Base-by-base conservation (phyloP, 2,329 filamentous ascomycete genomes). In the Ceratocystis albifundus region DNA sequence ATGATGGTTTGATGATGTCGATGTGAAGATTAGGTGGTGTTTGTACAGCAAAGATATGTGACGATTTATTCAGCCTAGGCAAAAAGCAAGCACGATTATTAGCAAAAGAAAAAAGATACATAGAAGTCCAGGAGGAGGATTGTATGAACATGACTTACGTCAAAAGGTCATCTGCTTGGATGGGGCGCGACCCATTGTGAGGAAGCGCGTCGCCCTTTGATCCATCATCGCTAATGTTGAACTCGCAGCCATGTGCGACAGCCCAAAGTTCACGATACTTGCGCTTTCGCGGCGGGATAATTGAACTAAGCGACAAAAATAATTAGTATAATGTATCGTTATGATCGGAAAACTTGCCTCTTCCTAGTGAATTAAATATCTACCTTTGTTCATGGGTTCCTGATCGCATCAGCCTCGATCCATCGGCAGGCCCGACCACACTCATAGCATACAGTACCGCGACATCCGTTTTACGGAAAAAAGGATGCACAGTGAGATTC, bases 261-360 rank as follows among this genome's bases (percentile, higher is more conserved):
- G 83, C 82, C 80, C 88, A 96, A 72, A 96, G 83, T 79, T 94
- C 88, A 76, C 88, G 87, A 75, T 96, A 83, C 82, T 95, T 95
- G 77, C 90, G 87, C 84, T 95, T 94, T 77, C 89, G 88, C 82
- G 88, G 90, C 77, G 82, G 83, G 81, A 88, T 84, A 82, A 88
- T 86, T 83, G 83, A 81, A 78, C 85, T 88, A 74, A 68, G 71
- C 69, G 69, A 28, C 50, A 74, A 83, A 69, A 84, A 76, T 73
- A 80, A 67, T 67, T 68, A 73, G 64, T 77, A 78, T 76, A 72
- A 71, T 66, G 74, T 70, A 82, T 78, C 74, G 71, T 76, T 75
- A 71, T 73, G 71, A 80, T 80, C 78, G 78, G 77, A 79, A 78
- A 78, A 79, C 74, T 74, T 71, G 70, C 76, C 77, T 77, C 79